Evolutionary conservation across 2,329 filamentous ascomycete species (phyloP).

Genomic region (Tolypocladium ophioglossoides): DNA sequence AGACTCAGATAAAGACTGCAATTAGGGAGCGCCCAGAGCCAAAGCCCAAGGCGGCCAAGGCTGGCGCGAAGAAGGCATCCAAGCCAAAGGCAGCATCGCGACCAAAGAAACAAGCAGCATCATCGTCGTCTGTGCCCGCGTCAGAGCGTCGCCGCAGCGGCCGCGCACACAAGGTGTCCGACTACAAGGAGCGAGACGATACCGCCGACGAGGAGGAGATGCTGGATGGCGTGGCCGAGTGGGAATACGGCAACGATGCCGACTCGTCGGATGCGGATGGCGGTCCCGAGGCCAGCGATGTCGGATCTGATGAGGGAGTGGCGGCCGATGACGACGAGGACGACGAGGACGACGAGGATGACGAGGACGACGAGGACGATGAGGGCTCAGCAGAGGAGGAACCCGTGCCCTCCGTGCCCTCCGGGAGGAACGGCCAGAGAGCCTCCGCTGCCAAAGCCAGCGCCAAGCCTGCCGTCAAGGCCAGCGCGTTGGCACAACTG

Average conservation of each 20-base stretch:
- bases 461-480: slow-evolving; percentile 12
- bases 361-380: slow-evolving; percentile 7
- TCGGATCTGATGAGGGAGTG: slow-evolving; percentile 11
- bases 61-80: slow-evolving; percentile 20
- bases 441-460: slow-evolving; percentile 11
- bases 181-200: slow-evolving; percentile 46
- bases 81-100: slow-evolving; percentile 18
- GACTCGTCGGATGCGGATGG: slow-evolving; percentile 22
- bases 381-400: slow-evolving; percentile 9
- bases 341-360: slow-evolving; percentile 8
- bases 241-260: slow-evolving; percentile 37
- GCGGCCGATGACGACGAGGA: slow-evolving; percentile 9
- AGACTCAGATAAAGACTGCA: slow-evolving; percentile 25
- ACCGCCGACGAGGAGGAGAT: slow-evolving; percentile 51
- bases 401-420: slow-evolving; percentile 7
- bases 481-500: slow-evolving; percentile 10
- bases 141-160: slow-evolving; percentile 46
- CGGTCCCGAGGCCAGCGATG: neutral
- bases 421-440: slow-evolving; percentile 15
- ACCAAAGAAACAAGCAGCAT: slow-evolving; percentile 16
- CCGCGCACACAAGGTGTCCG: slow-evolving; percentile 34
- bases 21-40: slow-evolving; percentile 23
- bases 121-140: slow-evolving; percentile 19
- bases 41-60: slow-evolving; percentile 24
- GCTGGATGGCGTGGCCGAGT: slow-evolving; percentile 48